Evolutionary conservation across 495 filamentous ascomycete genomes (phyloP), one percentile per base, ranked within the genome.

Genomic region (Trichoderma virens): DNA sequence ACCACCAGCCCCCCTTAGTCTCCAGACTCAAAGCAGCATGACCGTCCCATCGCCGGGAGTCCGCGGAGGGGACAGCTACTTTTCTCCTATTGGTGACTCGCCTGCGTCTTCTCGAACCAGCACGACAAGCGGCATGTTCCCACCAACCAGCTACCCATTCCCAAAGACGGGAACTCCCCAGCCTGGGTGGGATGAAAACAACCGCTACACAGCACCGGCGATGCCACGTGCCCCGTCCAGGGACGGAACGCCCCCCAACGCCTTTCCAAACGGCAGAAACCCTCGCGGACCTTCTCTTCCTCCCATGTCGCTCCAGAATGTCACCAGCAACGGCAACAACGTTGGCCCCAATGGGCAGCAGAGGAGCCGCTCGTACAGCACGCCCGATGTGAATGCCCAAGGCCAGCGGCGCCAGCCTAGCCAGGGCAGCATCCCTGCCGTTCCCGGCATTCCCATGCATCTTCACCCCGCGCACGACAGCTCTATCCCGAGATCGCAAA

Each of bases 141-240:
- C 85, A 60, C 83, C 85, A 2, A 81, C 73, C 0, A 73, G 84
- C 65, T 93, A 88, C 70, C 85, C 86, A 7, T 96, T 95, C 71
- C 87, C 93, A 60, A 86, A 93, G 32, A 86, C 93, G 68, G 78
- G 77, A 16, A 86, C 84, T 6, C 83, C 88, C 66, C 68, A 87
- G 75, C 68, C 72, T 1, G 81, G 75, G 23, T 82, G 83, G 27
- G 89, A 93, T 41, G 89, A 91, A 27, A 80, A 76, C 65, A 89
- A 88, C 72, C 87, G 91, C 41, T 93, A 90, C 68, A 96, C 94
- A 2, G 92, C 93, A 4, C 93, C 93, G 25, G 91, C 90, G 11
- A 84, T 92, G 79, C 87, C 87, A 41, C 86, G 93, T 41, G 88
- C 83, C 20, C 82, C 87, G 31, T 94, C 92, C 11, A 80, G 91